phyloP scores from a whole-genome alignment of 2,329 filamentous ascomycete species.

The Aureobasidium sp. region DNA sequence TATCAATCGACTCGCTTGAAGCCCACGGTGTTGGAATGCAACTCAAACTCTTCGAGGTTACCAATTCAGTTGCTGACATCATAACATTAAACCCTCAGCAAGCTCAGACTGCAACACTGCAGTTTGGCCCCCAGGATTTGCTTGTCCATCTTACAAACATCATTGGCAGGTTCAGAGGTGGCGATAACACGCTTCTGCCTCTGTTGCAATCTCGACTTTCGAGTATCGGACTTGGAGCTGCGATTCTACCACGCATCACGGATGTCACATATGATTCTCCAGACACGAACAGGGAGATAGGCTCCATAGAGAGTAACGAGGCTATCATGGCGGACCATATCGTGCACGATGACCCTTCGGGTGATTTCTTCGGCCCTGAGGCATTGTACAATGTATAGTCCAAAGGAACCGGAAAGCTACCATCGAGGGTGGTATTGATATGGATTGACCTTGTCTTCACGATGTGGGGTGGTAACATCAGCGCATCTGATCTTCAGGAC shows the following conservation, averaged over 20 bases:
- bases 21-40: constrained; percentile 12
- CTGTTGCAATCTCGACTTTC: constrained; percentile 9
- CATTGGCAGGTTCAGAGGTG: constrained; percentile 9
- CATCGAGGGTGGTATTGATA: too few species aligned
- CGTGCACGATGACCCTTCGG: not conserved
- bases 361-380: not conserved
- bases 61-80: constrained; percentile 13
- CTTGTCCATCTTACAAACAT: constrained; percentile 5
- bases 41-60: constrained; percentile 13
- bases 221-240: constrained; percentile 2
- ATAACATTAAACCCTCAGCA: not conserved
- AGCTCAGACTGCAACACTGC: not conserved
- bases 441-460: too few species aligned
- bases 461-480: too few species aligned
- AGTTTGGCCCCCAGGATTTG: constrained; percentile 7
- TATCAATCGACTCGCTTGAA: constrained; percentile 5
- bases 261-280: constrained; percentile 16
- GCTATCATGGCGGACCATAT: not conserved
- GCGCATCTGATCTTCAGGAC: too few species aligned
- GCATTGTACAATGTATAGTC: not conserved
- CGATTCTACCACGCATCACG: not conserved
- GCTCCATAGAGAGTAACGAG: constrained; percentile 12
- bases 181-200: not conserved
- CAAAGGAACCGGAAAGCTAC: too few species aligned
- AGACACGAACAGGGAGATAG: not conserved